Conservation (phyloP, 495 filamentous ascomycete species). For the Poronia punctata region DNA sequence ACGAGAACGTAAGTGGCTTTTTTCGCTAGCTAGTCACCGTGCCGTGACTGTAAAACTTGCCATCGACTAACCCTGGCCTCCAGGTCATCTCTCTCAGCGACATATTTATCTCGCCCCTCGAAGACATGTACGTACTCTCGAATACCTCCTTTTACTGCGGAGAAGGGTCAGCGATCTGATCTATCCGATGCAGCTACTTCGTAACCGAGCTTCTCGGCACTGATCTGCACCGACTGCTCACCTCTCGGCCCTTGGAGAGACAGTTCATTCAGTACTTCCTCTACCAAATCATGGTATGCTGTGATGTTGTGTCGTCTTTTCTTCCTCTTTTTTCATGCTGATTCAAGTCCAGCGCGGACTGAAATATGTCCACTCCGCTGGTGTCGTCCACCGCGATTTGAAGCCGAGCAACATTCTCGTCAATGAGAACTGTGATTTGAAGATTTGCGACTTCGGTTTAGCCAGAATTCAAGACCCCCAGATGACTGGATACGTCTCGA, state of each 20-base stretch:
- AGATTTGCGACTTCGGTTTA: conserved; percentile 98
- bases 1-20: conserved; percentile 74
- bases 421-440: conserved; percentile 98
- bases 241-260: conserved; percentile 92
- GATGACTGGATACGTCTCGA: conserved; percentile 99
- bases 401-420: conserved; percentile 98
- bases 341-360: conserved; percentile 70
- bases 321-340: too few relatives aligned
- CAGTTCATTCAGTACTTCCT: conserved; percentile 99
- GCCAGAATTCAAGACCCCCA: conserved; percentile 99
- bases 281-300: conserved; percentile 89
- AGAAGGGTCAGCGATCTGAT: conserved; percentile 28
- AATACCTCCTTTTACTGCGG: background rate
- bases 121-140: conserved; percentile 76
- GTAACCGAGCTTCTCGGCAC: conserved; percentile 97
- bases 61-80: conserved; percentile 7
- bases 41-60: background rate
- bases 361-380: conserved; percentile 98
- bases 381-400: conserved; percentile 93
- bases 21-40: background rate
- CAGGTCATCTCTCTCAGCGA: conserved; percentile 97
- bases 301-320: background rate
- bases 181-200: conserved; percentile 63
- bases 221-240: conserved; percentile 90
- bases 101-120: conserved; percentile 97